Conservation (phyloP, 495 filamentous ascomycete genomes). For the Niebla homalea region DNA sequence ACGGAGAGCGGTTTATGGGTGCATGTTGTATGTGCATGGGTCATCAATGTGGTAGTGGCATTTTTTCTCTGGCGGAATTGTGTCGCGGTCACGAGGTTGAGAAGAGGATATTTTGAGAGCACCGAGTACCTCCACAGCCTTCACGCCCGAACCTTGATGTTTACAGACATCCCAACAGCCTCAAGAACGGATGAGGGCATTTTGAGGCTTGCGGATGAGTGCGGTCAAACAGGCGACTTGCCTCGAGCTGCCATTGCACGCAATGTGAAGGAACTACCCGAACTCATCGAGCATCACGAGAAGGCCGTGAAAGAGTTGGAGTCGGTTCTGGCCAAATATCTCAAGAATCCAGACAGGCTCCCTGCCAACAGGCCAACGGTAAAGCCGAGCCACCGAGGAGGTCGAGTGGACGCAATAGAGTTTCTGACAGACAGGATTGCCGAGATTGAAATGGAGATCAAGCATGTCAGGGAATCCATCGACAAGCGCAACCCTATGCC, state of each 20-base stretch:
- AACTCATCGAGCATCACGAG: conserved; percentile 73
- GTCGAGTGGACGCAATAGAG: conserved; percentile 82
- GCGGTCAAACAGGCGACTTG: conserved; percentile 60
- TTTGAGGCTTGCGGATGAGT: conserved; percentile 58
- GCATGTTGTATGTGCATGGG: conserved; percentile 66
- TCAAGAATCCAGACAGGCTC: conserved; percentile 71
- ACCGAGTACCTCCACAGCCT: conserved; percentile 81
- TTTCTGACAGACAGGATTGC: conserved; percentile 79
- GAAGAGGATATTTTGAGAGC: conserved; percentile 70
- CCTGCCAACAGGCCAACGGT: conserved; percentile 69
- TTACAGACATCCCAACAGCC: conserved; percentile 71
- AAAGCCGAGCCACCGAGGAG: conserved; percentile 52
- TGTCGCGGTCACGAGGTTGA: conserved; percentile 50
- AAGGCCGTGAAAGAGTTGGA: conserved; percentile 71
- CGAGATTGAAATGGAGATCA: conserved; percentile 70
- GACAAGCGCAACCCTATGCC: conserved; percentile 79
- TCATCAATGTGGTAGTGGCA: conserved; percentile 61
- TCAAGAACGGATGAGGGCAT: conserved; percentile 76
- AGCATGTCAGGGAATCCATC: conserved; percentile 63
- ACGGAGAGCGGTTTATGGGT: conserved; percentile 52
- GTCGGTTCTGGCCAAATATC: conserved; percentile 70
- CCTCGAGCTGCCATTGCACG: conserved; percentile 74
- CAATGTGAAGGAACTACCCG: conserved; percentile 78
- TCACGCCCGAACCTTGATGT: conserved; percentile 83
- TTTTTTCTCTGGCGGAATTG: conserved; percentile 90